Evolutionary conservation across 2,329 filamentous ascomycete species (phyloP).

Genomic region (Fusarium bulbicola): DNA sequence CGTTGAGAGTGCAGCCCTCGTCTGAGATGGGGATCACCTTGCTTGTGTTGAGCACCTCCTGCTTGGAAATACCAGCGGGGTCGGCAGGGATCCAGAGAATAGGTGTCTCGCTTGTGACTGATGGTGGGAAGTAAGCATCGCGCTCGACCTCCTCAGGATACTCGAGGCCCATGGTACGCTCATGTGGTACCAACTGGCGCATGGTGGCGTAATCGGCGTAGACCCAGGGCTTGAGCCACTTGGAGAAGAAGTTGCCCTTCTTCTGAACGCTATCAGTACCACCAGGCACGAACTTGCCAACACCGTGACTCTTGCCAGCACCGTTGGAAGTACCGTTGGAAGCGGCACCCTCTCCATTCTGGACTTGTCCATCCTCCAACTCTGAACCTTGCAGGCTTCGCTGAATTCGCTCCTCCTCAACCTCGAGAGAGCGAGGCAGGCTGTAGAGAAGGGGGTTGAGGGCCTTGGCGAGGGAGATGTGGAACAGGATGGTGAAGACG

Average conservation of each 20-base stretch:
- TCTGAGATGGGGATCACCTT: slow-evolving; percentile 77
- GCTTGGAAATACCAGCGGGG: slow-evolving; percentile 71
- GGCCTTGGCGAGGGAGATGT: slow-evolving; percentile 74
- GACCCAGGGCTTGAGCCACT: slow-evolving; percentile 79
- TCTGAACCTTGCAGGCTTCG: slow-evolving; percentile 42
- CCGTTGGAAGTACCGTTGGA: slow-evolving; percentile 28
- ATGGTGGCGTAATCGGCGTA: slow-evolving; percentile 77
- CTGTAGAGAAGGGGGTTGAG: slow-evolving; percentile 77
- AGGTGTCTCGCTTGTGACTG: slow-evolving; percentile 68
- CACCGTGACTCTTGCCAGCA: slow-evolving; percentile 30
- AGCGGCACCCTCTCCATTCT: slow-evolving; percentile 18
- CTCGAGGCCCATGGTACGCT: slow-evolving; percentile 55
- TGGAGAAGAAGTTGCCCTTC: slow-evolving; percentile 63
- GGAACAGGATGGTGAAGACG: slow-evolving; percentile 79
- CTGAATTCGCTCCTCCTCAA: slow-evolving; percentile 54
- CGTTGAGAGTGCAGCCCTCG: slow-evolving; percentile 73
- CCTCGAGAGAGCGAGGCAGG: slow-evolving; percentile 69
- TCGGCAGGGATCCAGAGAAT: slow-evolving; percentile 82
- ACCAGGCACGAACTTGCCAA: slow-evolving; percentile 35
- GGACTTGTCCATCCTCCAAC: slow-evolving; percentile 32
- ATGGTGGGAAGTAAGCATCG: slow-evolving; percentile 77
- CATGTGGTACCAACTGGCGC: slow-evolving; percentile 73
- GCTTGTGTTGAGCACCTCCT: slow-evolving; percentile 74
- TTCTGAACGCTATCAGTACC: slow-evolving; percentile 45
- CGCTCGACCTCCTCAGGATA: slow-evolving; percentile 71